Base-by-base conservation (phyloP, 2,329 filamentous ascomycete genomes). In the Graphilbum fragrans region DNA sequence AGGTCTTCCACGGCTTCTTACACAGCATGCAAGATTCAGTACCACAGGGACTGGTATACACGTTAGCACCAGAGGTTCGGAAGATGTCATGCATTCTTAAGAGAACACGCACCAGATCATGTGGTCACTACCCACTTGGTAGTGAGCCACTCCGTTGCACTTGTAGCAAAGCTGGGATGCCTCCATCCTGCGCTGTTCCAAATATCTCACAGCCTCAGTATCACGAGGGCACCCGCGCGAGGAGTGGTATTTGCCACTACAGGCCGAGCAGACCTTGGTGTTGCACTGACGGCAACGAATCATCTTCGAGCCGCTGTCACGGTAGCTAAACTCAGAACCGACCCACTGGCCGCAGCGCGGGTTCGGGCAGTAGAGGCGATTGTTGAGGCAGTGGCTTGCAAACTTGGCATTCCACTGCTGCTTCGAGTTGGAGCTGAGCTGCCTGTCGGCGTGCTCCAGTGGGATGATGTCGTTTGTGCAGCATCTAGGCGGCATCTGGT, bases 1-100 rank as follows among this genome's bases (percentile, higher is more conserved):
- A 94, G 1, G 70, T 78, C 61, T 86, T 90, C 86, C 86, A 93
- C 51, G 82, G 82, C 25, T 66, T 56, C 19, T 83, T 86, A 55
- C 87, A 94, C 21, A 85, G 71, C 74, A 92, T 87, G 62, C 87
- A 94, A 54, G 93, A 93, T 52, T 93, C 74, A 22, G 84, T 84
- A 41, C 75, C 80, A 54, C 87, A 94, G 42, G 78, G 82, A 57
- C 80, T 64, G 46, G 48, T 16, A 16, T 12, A 31, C 31, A 23
- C 32, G 27, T 31, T 19, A 9, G 12, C 8, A 37, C 7, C 33
- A 9, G 5, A 35, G 12, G n/a, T 23, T 4, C 35, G 51, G 43
- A 53, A 47, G 20, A 17, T 33, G 12, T 36, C 9, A 7, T 18
- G 16, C 20, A 32, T 9, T 14, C 9, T 8, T 32, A 16, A 23